Evolutionary conservation across 805 yeast genomes (phyloP).

Genomic region (Torulaspora delbrueckii): DNA sequence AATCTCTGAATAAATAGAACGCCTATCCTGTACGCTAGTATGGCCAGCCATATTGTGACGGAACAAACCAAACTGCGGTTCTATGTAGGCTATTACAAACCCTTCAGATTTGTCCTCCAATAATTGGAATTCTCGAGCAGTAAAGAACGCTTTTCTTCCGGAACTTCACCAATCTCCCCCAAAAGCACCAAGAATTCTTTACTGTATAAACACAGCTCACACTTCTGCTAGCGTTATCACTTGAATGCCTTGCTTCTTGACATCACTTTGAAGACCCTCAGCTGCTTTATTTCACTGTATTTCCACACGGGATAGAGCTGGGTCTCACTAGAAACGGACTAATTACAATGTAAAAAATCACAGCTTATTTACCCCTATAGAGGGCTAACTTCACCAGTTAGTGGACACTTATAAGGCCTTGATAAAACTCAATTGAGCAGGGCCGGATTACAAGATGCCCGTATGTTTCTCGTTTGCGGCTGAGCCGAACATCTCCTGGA

Average conservation of each 20-base stretch:
- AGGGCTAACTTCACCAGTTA: neutral
- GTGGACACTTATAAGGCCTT: neutral
- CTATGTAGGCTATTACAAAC: neutral
- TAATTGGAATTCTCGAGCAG: neutral
- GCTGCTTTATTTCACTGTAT: neutral
- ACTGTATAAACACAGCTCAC: neutral
- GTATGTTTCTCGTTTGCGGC: constrained; percentile 4
- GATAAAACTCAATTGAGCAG: neutral
- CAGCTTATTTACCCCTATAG: constrained; percentile 5
- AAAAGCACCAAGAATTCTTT: neutral
- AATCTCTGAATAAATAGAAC: constrained; percentile 24
- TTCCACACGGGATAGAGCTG: neutral
- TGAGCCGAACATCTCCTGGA: neutral
- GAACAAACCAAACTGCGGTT: neutral
- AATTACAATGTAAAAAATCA: constrained; percentile 1
- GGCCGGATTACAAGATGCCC: neutral
- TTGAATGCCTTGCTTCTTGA: neutral
- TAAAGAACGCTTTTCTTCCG: neutral
- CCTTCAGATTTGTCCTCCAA: neutral
- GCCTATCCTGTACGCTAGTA: constrained; percentile 14
- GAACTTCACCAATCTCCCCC: neutral
- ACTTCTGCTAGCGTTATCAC: neutral
- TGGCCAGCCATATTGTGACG: constrained; percentile 6
- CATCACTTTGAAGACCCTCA: neutral
- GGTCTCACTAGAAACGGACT: constrained; percentile 1